Conservation (phyloP, 2,329 filamentous ascomycete species). For the Aspergillus hortae region DNA sequence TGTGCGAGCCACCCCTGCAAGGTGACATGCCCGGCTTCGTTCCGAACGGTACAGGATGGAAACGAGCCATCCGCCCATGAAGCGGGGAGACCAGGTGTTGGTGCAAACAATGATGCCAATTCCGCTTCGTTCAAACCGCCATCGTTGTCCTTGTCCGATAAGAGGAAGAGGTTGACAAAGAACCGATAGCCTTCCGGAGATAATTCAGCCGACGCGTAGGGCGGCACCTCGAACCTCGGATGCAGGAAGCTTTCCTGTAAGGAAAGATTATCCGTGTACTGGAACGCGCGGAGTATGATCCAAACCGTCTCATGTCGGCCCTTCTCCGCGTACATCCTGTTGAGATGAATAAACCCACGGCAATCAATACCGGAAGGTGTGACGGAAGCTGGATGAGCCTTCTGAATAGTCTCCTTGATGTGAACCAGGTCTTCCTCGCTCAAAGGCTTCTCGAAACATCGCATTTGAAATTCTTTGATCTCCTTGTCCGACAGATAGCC, state of each 20-base stretch:
- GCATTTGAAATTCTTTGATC: conserved; percentile 83
- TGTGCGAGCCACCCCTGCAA: conserved; percentile 97
- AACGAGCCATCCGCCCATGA: conserved; percentile 89
- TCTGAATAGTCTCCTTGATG: conserved; percentile 83
- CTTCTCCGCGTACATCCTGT: conserved; percentile 96
- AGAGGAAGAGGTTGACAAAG: conserved; percentile 91
- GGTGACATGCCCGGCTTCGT: conserved; percentile 92
- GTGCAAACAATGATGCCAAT: conserved; percentile 80
- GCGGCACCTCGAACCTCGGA: conserved; percentile 90
- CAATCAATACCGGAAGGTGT: conserved; percentile 72
- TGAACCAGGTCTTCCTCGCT: conserved; percentile 78
- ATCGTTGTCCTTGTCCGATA: conserved; percentile 97
- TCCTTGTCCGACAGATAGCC: conserved; percentile 86
- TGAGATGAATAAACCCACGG: conserved; percentile 80
- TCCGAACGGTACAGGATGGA: conserved; percentile 88
- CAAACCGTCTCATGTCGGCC: conserved; percentile 97
- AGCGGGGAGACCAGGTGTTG: conserved; percentile 80
- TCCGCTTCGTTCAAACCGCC: conserved; percentile 86
- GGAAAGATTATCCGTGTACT: conserved; percentile 93
- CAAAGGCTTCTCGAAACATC: conserved; percentile 86
- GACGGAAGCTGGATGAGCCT: conserved; percentile 60
- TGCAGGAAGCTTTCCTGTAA: conserved; percentile 87
- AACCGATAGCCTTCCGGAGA: conserved; percentile 94
- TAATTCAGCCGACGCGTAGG: conserved; percentile 87
- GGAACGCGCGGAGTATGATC: conserved; percentile 91